A percentile compares a stretch with the other conserved stretches of the same genome.
These are phyloP conservation scores for Amanita inopinata DNA, from an alignment of 768 basidiomycete genomes.

Conservation along the genomic window DNA sequence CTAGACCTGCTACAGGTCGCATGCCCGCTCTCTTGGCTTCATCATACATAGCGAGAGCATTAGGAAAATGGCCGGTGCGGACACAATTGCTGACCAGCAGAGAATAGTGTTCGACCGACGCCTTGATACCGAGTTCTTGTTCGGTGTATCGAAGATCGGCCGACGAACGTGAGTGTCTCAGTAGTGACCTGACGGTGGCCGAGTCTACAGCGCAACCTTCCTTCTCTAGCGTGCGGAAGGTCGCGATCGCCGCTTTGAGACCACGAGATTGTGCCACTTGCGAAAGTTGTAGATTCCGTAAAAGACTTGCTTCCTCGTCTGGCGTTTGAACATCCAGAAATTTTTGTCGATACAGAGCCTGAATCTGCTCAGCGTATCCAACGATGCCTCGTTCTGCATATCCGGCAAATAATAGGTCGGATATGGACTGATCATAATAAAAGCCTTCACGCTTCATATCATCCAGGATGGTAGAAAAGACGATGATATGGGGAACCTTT, in stretches of 20 bases:
- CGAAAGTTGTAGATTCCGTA: slow-evolving; percentile 12
- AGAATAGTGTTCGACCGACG: slow-evolving; percentile 40
- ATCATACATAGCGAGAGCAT: slow-evolving; percentile 42
- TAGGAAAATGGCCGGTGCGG: slow-evolving; percentile 23
- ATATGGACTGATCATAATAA: slow-evolving; percentile 32
- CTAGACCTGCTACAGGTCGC: slow-evolving; percentile 36
- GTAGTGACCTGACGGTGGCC: slow-evolving; percentile 28
- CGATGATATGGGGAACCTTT: slow-evolving; percentile 20
- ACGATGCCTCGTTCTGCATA: slow-evolving; percentile 31
- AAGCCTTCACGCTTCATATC: slow-evolving; percentile 37
- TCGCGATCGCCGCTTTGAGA: slow-evolving; percentile 20
- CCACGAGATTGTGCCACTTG: slow-evolving; percentile 4
- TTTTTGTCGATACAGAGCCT: slow-evolving; percentile 24
- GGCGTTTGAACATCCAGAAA: slow-evolving; percentile 15
- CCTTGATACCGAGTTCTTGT: slow-evolving; percentile 27
- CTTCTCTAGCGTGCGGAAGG: slow-evolving; percentile 23
- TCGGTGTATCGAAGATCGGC: slow-evolving; percentile 35
- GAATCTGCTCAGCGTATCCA: slow-evolving; percentile 28
- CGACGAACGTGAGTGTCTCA: slow-evolving; percentile 30
- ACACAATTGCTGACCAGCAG: slow-evolving; percentile 43
- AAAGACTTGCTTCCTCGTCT: slow-evolving; percentile 11
- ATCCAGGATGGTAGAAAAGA: slow-evolving; percentile 32
- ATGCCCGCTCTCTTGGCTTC: slow-evolving; percentile 33
- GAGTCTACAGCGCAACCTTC: slow-evolving; percentile 22
- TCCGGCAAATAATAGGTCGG: slow-evolving; percentile 28